Conservation (phyloP, 257 asterid genomes). For the Cordia subcordata region DNA sequence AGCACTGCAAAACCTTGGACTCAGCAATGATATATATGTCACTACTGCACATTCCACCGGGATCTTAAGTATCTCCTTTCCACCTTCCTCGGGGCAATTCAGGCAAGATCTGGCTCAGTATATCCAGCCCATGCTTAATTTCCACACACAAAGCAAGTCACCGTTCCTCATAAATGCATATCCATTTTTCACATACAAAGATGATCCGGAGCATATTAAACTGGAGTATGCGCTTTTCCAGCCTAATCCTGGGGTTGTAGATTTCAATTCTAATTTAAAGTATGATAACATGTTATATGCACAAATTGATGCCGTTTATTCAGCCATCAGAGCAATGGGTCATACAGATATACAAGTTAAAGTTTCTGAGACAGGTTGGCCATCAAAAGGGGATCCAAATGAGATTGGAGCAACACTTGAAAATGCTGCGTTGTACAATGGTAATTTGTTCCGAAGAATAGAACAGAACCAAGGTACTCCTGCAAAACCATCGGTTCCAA, state of each 20-base stretch:
- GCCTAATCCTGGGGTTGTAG: conserved; percentile 61
- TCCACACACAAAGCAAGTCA: conserved; percentile 51
- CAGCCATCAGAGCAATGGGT: conserved; percentile 62
- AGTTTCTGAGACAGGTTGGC: conserved; percentile 98
- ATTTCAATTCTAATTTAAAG: conserved; percentile 50
- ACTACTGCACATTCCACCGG: conserved; percentile 71
- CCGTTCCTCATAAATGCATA: conserved; percentile 85
- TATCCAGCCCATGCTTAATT: conserved; percentile 42
- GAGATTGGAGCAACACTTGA: conserved; percentile 77
- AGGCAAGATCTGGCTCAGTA: conserved; percentile 41
- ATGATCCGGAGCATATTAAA: conserved; percentile 36
- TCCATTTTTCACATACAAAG: conserved; percentile 90
- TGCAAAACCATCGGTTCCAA: conserved; percentile 49
- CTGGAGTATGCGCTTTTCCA: conserved; percentile 66
- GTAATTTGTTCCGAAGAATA: conserved; percentile 53
- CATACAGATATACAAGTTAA: conserved; percentile 42
- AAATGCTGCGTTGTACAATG: conserved; percentile 65
- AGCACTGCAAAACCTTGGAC: conserved; percentile 52
- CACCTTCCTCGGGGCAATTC: conserved; percentile 74
- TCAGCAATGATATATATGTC: conserved; percentile 40
- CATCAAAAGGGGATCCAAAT: conserved; percentile 62
- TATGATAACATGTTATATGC: conserved; percentile 95
- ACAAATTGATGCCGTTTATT: conserved; percentile 75
- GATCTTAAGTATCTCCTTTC: conserved; percentile 50
- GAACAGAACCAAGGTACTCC: conserved; percentile 74